Evolutionary conservation across 177 flowering plant genomes (phyloP).

Genomic region (Vitis hybrid): DNA sequence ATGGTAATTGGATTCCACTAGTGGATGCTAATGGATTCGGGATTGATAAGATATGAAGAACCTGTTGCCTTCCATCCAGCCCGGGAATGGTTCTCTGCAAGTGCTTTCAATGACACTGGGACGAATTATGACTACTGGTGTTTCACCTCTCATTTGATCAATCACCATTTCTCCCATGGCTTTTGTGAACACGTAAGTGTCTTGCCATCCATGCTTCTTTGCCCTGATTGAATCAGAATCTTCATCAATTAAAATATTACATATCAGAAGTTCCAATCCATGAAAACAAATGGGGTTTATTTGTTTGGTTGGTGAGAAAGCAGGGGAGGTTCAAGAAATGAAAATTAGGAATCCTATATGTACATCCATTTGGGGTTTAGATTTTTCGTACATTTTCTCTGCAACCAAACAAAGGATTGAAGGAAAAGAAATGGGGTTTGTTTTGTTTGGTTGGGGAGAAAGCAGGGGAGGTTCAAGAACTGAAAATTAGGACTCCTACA

Average conservation of each 20-base stretch:
- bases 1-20: too few species aligned
- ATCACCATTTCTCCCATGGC: slow-evolving; percentile 99
- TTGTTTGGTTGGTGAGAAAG: background rate
- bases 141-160: slow-evolving; percentile 69
- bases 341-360: background rate
- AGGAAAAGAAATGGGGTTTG: too few species aligned
- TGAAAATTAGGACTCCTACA: too few species aligned
- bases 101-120: slow-evolving; percentile 97
- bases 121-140: slow-evolving; percentile 79
- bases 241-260: background rate
- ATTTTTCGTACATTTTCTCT: too few species aligned
- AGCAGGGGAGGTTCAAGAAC: too few species aligned
- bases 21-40: background rate
- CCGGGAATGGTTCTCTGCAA: slow-evolving; percentile 83
- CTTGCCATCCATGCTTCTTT: slow-evolving; percentile 87
- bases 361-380: background rate
- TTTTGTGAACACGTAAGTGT: slow-evolving; percentile 92
- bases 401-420: too few species aligned
- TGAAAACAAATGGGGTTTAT: background rate
- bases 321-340: background rate
- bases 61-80: slow-evolving; percentile 99
- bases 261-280: background rate
- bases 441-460: too few species aligned
- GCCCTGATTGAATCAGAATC: slow-evolving; percentile 49
- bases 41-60: slow-evolving; percentile 4